Evolutionary conservation across 1,139 yeast genomes (phyloP).

Genomic region (Sugiyamaella novakii): DNA sequence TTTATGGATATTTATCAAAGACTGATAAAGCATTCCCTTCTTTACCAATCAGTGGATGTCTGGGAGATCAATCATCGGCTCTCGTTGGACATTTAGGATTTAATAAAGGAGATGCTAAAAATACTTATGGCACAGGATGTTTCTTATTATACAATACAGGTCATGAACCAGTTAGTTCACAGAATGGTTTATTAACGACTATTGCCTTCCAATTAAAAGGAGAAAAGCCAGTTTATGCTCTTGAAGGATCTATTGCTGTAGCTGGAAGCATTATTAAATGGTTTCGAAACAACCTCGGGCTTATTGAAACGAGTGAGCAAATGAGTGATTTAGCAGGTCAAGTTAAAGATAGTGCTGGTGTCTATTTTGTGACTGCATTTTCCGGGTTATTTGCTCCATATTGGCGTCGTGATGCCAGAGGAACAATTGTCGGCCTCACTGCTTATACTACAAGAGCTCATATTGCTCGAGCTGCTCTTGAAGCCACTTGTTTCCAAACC

Average conservation of each 20-base stretch:
- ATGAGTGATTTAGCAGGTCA: slow-evolving; percentile 88
- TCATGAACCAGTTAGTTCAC: slow-evolving; percentile 53
- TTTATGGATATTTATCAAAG: slow-evolving; percentile 59
- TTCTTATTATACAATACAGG: slow-evolving; percentile 91
- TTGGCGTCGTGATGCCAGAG: slow-evolving; percentile 93
- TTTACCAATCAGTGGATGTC: slow-evolving; percentile 82
- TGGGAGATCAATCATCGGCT: slow-evolving; percentile 95
- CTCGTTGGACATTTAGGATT: slow-evolving; percentile 91
- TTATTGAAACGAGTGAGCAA: slow-evolving; percentile 80
- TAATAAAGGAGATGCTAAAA: slow-evolving; percentile 81
- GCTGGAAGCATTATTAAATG: slow-evolving; percentile 96
- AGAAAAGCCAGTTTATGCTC: slow-evolving; percentile 76
- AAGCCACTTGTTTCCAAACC: slow-evolving; percentile 94
- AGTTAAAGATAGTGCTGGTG: slow-evolving; percentile 85
- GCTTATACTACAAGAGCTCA: slow-evolving; percentile 86
- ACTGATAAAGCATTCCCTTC: slow-evolving; percentile 45
- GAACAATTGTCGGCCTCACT: slow-evolving; percentile 89
- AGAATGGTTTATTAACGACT: slow-evolving; percentile 85
- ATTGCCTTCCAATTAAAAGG: slow-evolving; percentile 87
- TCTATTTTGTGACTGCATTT: slow-evolving; percentile 92
- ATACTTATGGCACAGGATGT: slow-evolving; percentile 98
- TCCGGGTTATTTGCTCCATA: slow-evolving; percentile 94
- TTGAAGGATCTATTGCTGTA: slow-evolving; percentile 95
- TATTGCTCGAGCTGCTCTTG: slow-evolving; percentile 90
- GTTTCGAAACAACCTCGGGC: slow-evolving; percentile 86